Base-by-base conservation (phyloP, 2,329 filamentous ascomycete species). In the Zymoseptoria passerinii region DNA sequence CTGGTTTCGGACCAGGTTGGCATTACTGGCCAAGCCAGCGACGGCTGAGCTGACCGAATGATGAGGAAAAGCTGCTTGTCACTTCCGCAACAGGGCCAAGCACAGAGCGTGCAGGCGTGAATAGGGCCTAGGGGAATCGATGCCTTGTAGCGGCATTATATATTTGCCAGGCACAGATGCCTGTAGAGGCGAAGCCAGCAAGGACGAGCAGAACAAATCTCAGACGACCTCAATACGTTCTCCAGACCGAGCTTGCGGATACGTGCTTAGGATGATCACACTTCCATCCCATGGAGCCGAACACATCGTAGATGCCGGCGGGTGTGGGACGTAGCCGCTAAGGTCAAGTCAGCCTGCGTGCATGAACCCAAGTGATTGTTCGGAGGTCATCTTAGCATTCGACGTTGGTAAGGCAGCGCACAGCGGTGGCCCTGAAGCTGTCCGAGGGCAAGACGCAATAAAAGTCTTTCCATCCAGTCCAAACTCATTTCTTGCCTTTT, bases 401-500 rank as follows among this genome's bases (percentile, higher is more conserved):
- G 35, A 16, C 3, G 10, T 6, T 16, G 10, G 10, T 44, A 5
- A 13, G 3, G 35, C 3, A 44, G 35, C 35, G 35, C 35, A 44
- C 10, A 44, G 35, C 35, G 35, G 35, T 16, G 35, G 35, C 35
- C 35, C 13, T 13, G 35, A 13, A 44, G 35, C 35, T 16, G 35
- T 44, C 16, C 35, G 35, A n/a, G 4, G 35, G 35, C 13, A 16
- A 6, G 16, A 5, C 2, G 23, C 23, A 23, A 23, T 23, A 4
- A 2, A 23, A 23, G 23, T 23, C 23, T 23, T 23, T 23, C 4
- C 23, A 35, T 29, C 20, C 40, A 18, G 44, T 8, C 28, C 10
- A 28, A 19, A n/a, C 51, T 72, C 70, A 72, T 56, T 65, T 70
- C 64, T 72, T 72, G 19, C 65, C 64, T 69, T 90, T 92, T 56